Base-by-base conservation (phyloP, 768 basidiomycete genomes). In the Coprinellus aureogranulatus region DNA sequence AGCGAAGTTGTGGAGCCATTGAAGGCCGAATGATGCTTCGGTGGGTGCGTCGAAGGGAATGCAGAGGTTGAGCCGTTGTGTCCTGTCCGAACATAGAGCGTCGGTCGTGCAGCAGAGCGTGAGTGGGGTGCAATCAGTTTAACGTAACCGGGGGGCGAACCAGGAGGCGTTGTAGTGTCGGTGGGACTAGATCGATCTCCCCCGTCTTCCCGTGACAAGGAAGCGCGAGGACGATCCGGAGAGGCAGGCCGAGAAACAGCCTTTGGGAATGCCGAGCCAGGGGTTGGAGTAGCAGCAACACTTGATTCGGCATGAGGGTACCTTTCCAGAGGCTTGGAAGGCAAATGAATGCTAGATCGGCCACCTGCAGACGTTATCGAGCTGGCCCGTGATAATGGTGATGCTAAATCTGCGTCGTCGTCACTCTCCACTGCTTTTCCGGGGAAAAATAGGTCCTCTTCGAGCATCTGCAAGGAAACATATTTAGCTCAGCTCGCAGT, bases 361-460 rank as follows among this genome's bases (percentile, higher is more conserved):
- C 57, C 52, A 5, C 22, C 22, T 30, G 55, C 53, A n/a, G 55
- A 31, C 62, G 47, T 31, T 59, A 67, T 45, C 22, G 64, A 65
- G 31, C 62, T 61, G 18, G 61, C 59, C 22, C 61, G 57, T 8
- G 67, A 69, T 25, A 67, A 57, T 2, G 59, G 63, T 26, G 64
- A 61, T 23, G 63, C 62, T 37, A 64, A 67, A 31, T 70, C 66
- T 30, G 41, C 67, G 22, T 71, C 71, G 3, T 64, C 64, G 39
- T 75, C 71, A 20, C 70, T 68, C 47, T 80, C 77, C 16, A 70
- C 62, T 2, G 67, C 59, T 59, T 74, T 78, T 12, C 88, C 87
- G 1, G 88, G 89, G 63, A 90, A 89, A 64, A 81, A 85, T 2
- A 91, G 67, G 60, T 91, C 88, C 68, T 89, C 88, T 66, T 91